phyloP scores from a whole-genome alignment of 2,329 filamentous ascomycete genomes.

The Dactylella cylindrospora region DNA sequence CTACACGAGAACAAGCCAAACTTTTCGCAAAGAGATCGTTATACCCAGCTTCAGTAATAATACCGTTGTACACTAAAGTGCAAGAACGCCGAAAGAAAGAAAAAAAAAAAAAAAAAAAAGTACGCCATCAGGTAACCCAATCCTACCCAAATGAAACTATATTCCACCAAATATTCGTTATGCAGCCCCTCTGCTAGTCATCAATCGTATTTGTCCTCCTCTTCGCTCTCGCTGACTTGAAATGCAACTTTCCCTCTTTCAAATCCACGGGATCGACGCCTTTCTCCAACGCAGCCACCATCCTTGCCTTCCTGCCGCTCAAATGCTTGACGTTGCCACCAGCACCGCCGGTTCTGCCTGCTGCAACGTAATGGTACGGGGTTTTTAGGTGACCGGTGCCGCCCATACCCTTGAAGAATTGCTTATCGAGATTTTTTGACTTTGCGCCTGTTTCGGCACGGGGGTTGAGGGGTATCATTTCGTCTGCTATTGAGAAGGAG shows the following conservation, averaged over 20 bases:
- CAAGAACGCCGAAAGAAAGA: neutral
- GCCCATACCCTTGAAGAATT: constrained; percentile 76
- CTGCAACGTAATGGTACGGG: constrained; percentile 89
- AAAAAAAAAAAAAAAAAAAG: neutral
- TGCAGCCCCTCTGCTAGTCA: constrained; percentile 9
- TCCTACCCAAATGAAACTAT: neutral
- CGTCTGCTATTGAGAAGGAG: constrained; percentile 45
- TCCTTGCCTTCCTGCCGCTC: constrained; percentile 77
- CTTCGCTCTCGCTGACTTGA: constrained; percentile 72
- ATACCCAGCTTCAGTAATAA: too few relatives aligned
- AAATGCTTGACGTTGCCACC: constrained; percentile 62
- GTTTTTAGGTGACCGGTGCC: constrained; percentile 68
- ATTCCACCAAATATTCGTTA: constrained; percentile 53
- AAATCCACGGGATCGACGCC: constrained; percentile 81
- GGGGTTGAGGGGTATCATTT: constrained; percentile 50
- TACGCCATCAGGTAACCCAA: neutral
- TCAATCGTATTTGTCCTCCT: constrained; percentile 55
- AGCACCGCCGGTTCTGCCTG: constrained; percentile 66
- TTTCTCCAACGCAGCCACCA: constrained; percentile 79
- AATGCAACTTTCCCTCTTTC: constrained; percentile 81
- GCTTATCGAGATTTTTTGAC: constrained; percentile 75
- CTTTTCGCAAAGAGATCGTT: too few relatives aligned
- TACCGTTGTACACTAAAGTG: too few relatives aligned
- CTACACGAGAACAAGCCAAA: too few relatives aligned
- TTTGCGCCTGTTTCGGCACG: constrained; percentile 64